Evolutionary conservation across 208 protist species (phyloP).

Genomic region (Trypanosoma mega): DNA sequence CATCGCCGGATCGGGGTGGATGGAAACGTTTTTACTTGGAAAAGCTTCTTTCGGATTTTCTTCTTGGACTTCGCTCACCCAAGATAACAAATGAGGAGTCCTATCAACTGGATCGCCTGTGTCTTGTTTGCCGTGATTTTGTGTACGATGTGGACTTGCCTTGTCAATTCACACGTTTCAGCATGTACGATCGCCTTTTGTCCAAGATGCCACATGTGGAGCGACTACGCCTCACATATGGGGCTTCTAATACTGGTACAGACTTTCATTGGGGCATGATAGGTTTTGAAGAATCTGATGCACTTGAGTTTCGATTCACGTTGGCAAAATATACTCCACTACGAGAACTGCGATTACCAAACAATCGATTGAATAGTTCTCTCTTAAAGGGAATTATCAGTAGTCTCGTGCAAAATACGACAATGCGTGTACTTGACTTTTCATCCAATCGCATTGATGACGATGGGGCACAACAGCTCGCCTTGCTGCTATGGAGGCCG

Average conservation of each 20-base stretch:
- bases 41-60: conserved; percentile 64
- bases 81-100: conserved; percentile 32
- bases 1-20: conserved; percentile 39
- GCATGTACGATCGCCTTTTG: conserved; percentile 70
- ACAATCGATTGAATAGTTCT: conserved; percentile 57
- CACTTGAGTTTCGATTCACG: conserved; percentile 46
- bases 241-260: conserved; percentile 51
- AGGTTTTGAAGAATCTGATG: conserved; percentile 78
- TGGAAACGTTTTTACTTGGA: conserved; percentile 91
- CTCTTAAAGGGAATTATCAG: conserved; percentile 59
- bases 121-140: conserved; percentile 66
- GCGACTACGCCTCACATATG: conserved; percentile 75
- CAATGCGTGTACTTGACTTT: conserved; percentile 77
- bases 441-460: conserved; percentile 84
- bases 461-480: conserved; percentile 46
- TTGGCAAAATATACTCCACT: conserved; percentile 53
- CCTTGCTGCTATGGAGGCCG: conserved; percentile 61
- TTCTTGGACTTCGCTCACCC: conserved; percentile 44
- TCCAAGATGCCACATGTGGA: conserved; percentile 56
- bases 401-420: conserved; percentile 55
- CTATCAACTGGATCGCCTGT: conserved; percentile 50
- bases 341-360: conserved; percentile 55
- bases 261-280: conserved; percentile 60
- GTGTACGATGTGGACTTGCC: conserved; percentile 64
- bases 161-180: conserved; percentile 71